Percentiles rank a stretch among this genome's conserved stretches.
These are phyloP conservation scores for Ustilago cynodontis DNA, from an alignment of 1,284 basidiomycete species.

Conservation along the genomic window DNA sequence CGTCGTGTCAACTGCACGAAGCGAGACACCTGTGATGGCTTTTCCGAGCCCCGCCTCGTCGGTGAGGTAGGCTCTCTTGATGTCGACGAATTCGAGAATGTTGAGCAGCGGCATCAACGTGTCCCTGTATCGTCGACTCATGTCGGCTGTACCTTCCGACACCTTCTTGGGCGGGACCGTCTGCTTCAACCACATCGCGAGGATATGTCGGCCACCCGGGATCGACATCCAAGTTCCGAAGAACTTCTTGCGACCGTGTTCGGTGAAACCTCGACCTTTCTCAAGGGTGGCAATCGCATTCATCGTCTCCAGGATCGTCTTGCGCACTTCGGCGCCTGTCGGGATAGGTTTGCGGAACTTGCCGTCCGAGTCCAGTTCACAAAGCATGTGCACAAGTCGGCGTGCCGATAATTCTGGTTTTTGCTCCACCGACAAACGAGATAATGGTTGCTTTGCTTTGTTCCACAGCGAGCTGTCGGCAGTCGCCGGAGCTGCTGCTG, in stretches of 20 bases:
- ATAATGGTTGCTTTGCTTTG: constrained; percentile 20
- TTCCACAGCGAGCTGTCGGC: constrained; percentile 12
- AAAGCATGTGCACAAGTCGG: constrained; percentile 25
- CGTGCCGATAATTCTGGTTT: constrained; percentile 23
- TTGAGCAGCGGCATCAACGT: constrained; percentile 48
- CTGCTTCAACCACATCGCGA: constrained; percentile 36
- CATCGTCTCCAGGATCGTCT: constrained; percentile 24
- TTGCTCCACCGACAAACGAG: constrained; percentile 26
- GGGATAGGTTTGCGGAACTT: constrained; percentile 24
- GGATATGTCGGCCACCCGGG: constrained; percentile 36
- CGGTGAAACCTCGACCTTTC: constrained; percentile 37
- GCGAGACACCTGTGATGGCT: constrained; percentile 48
- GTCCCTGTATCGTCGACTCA: constrained; percentile 49
- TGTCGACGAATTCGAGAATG: constrained; percentile 42
- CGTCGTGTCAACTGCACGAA: constrained; percentile 33
- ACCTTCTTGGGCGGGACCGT: constrained; percentile 41
- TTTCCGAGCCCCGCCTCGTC: constrained; percentile 58
- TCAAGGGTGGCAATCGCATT: constrained; percentile 34
- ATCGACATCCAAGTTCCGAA: constrained; percentile 30
- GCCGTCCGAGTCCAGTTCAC: constrained; percentile 29
- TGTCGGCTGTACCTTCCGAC: constrained; percentile 31
- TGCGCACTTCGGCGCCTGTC: constrained; percentile 30
- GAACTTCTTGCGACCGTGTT: constrained; percentile 27
- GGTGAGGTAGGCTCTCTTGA: constrained; percentile 49
- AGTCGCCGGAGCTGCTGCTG: not conserved